Evolutionary conservation across 257 asterid species (phyloP), one percentile per base, ranked within the genome.

Genomic region (Leonotis leonurus): DNA sequence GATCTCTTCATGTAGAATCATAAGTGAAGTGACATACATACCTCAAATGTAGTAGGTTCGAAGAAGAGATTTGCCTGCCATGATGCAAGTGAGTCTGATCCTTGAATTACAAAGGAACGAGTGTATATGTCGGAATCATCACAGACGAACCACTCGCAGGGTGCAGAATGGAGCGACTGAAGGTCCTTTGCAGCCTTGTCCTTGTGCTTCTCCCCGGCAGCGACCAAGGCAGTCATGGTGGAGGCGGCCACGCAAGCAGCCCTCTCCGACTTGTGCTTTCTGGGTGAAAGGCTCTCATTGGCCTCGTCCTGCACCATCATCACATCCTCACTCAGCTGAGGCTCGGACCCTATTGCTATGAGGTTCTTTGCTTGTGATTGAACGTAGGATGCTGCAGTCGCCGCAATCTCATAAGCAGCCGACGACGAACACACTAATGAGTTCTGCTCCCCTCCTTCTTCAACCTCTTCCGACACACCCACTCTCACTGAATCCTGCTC

Each of bases 41-140:
- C 49, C 49, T 90, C 98, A 58, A 90, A 90, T 66, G 76, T 81
- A 35, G 85, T 74, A 1, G 98, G 98, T 54, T 90, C 96, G 64
- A 88, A 90, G 43, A 90, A 75, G 69, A 90, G 95, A 82, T 90
- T 88, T 21, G 96, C 89, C 61, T 90, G 89, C 98, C 98, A 90
- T 9, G 96, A 88, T 10, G 90, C 96, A 53, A 88, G 45, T 22
- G 98, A 83, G 56, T 90, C 95, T 27, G 95, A 90, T 36, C 98
- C 96, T 94, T 90, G 97, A 55, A 88, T 91, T 56, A 88, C 74
- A 26, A 91, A 88, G 64, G 71, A 71, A 14, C 98, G 95, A 22
- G 95, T 88, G 67, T 78, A 81, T 59, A 80, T 75, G 59, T 78
- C 76, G 0, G 85, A 67, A 67, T 91, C 96, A 69, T 88, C 96